These are phyloP conservation scores for Eucalyptus curtisii DNA, from an alignment of 345 rosid species.

Conservation along the genomic window DNA sequence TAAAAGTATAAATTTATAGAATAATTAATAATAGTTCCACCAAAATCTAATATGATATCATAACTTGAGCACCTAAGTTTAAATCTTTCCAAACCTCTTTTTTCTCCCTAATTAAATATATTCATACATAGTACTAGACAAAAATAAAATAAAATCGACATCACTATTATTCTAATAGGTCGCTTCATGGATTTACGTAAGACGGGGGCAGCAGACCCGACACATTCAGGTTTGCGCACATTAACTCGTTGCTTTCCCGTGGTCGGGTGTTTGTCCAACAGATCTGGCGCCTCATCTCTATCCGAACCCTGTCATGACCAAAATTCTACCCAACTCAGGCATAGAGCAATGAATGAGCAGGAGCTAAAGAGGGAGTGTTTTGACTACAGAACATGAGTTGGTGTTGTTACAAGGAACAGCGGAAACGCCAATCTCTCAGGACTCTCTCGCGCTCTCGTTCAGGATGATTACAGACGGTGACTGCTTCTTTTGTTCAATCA, in stretches of 20 bases:
- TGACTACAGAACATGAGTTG: background rate
- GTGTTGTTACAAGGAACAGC: background rate
- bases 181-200: background rate
- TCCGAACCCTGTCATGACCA: background rate
- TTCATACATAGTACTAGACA: too few species aligned
- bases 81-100: accelerated
- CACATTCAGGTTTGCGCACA: background rate
- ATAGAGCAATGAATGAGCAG: background rate
- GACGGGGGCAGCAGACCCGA: background rate
- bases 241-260: background rate
- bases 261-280: accelerated
- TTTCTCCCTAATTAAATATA: accelerated
- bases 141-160: accelerated
- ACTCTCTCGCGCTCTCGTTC: background rate
- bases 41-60: too few species aligned
- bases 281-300: background rate
- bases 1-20: too few species aligned
- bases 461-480: background rate
- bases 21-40: too few species aligned
- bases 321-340: background rate
- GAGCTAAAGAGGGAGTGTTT: background rate
- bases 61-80: accelerated
- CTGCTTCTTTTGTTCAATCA: background rate
- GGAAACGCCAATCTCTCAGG: background rate
- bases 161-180: background rate